phyloP scores from a whole-genome alignment of 75 land plant species.

The Pinus tabuliformis region DNA sequence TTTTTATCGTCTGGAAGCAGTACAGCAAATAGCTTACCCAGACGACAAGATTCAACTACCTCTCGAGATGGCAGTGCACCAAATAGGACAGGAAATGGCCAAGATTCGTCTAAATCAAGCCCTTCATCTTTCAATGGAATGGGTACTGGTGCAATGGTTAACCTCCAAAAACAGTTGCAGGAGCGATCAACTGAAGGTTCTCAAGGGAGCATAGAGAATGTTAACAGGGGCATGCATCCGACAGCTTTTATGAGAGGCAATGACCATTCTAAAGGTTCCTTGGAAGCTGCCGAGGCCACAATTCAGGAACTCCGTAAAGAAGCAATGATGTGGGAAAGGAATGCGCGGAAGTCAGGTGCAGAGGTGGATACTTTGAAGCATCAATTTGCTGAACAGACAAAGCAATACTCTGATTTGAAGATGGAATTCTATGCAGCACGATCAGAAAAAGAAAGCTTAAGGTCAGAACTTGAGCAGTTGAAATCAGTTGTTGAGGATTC shows the following conservation, averaged over 20 bases:
- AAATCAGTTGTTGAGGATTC: constrained; percentile 32
- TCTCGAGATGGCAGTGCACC: background rate
- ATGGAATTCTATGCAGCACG: constrained; percentile 53
- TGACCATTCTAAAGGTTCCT: constrained; percentile 25
- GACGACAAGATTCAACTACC: too few relatives aligned
- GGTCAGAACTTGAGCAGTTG: constrained; percentile 53
- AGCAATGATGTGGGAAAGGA: constrained; percentile 65
- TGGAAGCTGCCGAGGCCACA: constrained; percentile 66
- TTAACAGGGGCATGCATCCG: background rate
- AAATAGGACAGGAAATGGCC: constrained; percentile 4
- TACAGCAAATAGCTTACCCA: too few relatives aligned
- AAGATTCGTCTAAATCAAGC: constrained; percentile 24
- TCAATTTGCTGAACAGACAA: constrained; percentile 48
- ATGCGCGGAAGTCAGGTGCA: constrained; percentile 49
- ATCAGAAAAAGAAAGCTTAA: constrained; percentile 66
- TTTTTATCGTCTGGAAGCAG: too few relatives aligned
- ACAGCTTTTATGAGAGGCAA: constrained; percentile 14
- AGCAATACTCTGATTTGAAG: constrained; percentile 24
- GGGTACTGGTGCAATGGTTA: constrained; percentile 11
- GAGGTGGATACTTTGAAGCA: constrained; percentile 61
- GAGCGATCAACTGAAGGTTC: constrained; percentile 2
- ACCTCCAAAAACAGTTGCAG: constrained; percentile 10
- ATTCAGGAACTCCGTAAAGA: constrained; percentile 75
- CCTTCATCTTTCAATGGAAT: constrained; percentile 35
- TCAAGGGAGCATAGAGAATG: constrained; percentile 6